Base-by-base conservation (phyloP, 2,329 filamentous ascomycete genomes). In the Podosphaera xanthii region DNA sequence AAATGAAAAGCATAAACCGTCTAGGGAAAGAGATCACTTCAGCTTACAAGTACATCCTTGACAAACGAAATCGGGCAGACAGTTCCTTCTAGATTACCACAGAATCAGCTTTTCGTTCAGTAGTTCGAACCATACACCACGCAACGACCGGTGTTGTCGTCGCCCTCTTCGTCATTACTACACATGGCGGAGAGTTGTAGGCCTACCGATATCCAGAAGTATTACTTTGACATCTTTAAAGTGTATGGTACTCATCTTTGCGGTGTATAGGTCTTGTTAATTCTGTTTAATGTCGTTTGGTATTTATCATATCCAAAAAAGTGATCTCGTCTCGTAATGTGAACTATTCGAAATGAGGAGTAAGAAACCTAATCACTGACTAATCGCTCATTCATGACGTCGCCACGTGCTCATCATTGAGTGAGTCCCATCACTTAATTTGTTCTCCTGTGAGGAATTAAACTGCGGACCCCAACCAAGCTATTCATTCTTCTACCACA, bases 61-160 rank as follows among this genome's bases (percentile, higher is more conserved):
- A 90, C 86, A 71, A 90, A 90, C 65, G 83, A 87, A 69, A 90
- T 88, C 65, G 84, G 84, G 70, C 85, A 89, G 63, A 90, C 82
- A 57, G 86, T 90, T 63, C 86, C 86, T 77, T 90, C 86, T 90
- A 59, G 54, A 62, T 30, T 31, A 44, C 57, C 50, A 52, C 48
- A 42, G 22, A 59, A 59, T 65, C 62, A 66, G 64, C 62, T 22
- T 22, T 22, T 38, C 55, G 53, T 52, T 36, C 9, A 22, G 9
- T 6, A 31, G 38, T 10, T 60, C 6, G 63, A 22, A 22, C 22
- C 22, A 22, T 22, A 22, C 22, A 22, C 22, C 22, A 63, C 64
- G 61, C 63, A 60, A 62, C 50, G 46, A 40, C 35, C 31, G 42
- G 42, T 52, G 49, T 30, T 31, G 10, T 53, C 52, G 46, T 22